Conservation (phyloP, 225 moss, liverwort and hornwort genomes). For the Sphagnum tenellum region DNA sequence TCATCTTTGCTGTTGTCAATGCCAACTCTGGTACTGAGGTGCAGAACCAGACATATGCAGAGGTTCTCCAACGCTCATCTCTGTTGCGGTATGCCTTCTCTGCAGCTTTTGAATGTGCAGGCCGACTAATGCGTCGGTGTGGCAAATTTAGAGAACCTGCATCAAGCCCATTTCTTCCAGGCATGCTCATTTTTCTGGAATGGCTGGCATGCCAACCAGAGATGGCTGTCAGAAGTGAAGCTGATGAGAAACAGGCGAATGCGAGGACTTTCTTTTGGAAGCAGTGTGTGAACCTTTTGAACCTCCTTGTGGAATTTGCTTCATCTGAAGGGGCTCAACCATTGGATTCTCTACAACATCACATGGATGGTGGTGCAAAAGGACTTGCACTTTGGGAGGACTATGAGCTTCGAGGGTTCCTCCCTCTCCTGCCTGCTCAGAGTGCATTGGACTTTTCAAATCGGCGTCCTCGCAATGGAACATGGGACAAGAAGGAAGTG, state of each 20-base stretch:
- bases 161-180: slow-evolving; percentile 83
- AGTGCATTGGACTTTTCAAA: slow-evolving; percentile 68
- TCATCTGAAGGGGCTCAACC: slow-evolving; percentile 31
- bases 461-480: slow-evolving; percentile 41
- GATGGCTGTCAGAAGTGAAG: slow-evolving; percentile 83
- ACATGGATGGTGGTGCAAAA: slow-evolving; percentile 39
- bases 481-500: slow-evolving; percentile 58
- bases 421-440: slow-evolving; percentile 87
- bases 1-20: slow-evolving; percentile 48
- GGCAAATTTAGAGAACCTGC: slow-evolving; percentile 58
- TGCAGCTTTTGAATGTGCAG: slow-evolving; percentile 89
- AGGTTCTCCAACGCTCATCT: slow-evolving; percentile 87
- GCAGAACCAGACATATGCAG: slow-evolving; percentile 89
- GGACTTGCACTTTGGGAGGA: slow-evolving; percentile 88
- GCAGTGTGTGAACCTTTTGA: slow-evolving; percentile 67
- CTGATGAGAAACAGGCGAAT: slow-evolving; percentile 75
- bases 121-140: slow-evolving; percentile 84
- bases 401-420: slow-evolving; percentile 88
- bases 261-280: slow-evolving; percentile 88
- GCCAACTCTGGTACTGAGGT: slow-evolving; percentile 72
- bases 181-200: slow-evolving; percentile 84
- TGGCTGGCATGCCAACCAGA: slow-evolving; percentile 96
- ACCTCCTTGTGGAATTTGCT: slow-evolving; percentile 37
- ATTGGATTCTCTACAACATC: slow-evolving; percentile 20
- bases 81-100: slow-evolving; percentile 87